These are phyloP conservation scores for Macrophomina pseudophaseolina DNA, from an alignment of 2,329 filamentous ascomycete genomes.

Conservation along the genomic window DNA sequence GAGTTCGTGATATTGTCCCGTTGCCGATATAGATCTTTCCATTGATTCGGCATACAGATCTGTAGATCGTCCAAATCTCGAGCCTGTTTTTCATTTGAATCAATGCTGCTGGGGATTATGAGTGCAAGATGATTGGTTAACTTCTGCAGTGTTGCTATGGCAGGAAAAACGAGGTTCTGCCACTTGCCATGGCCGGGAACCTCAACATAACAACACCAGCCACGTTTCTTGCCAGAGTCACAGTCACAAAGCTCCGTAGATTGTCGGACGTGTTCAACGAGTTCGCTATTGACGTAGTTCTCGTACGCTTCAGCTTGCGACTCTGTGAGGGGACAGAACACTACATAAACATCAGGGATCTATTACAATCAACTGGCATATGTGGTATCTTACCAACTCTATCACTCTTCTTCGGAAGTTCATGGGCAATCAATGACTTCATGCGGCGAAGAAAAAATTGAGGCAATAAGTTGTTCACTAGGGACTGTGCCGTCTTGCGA, in stretches of 20 bases:
- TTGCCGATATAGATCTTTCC: constrained; percentile 74
- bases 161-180: constrained; percentile 82
- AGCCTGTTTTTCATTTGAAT: constrained; percentile 73
- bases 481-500: constrained; percentile 78
- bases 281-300: constrained; percentile 75
- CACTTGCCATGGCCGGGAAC: constrained; percentile 68
- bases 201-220: constrained; percentile 76
- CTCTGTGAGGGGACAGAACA: constrained; percentile 90
- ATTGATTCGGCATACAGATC: constrained; percentile 74
- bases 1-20: constrained; percentile 81
- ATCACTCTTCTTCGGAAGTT: constrained; percentile 93
- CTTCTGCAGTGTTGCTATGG: constrained; percentile 82
- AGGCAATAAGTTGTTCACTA: constrained; percentile 86
- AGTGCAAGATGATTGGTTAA: constrained; percentile 92
- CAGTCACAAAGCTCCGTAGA: constrained; percentile 74
- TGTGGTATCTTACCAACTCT: constrained; percentile 63
- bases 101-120: constrained; percentile 71
- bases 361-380: not conserved
- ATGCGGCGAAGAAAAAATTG: constrained; percentile 89
- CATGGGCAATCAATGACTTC: constrained; percentile 89
- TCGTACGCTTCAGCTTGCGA: constrained; percentile 83
- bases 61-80: constrained; percentile 77
- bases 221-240: constrained; percentile 69
- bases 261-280: constrained; percentile 70
- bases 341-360: not conserved